phyloP scores from a whole-genome alignment of 257 asterid species.

The Anisodus acutangulus region DNA sequence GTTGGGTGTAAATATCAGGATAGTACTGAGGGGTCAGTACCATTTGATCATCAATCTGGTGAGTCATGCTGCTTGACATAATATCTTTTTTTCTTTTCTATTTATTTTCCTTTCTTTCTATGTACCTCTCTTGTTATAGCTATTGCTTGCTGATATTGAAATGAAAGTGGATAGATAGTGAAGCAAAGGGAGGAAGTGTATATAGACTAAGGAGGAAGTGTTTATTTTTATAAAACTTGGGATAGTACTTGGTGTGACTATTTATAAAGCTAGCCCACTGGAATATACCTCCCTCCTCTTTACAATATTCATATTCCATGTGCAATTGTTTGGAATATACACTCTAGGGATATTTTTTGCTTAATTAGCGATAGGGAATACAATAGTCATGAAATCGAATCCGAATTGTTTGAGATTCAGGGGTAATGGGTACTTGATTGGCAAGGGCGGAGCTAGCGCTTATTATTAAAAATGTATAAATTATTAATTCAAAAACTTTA shows the following conservation, averaged over 20 bases:
- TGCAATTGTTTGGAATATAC: neutral
- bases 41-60: conserved; percentile 50
- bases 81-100: neutral
- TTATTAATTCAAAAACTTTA: no score
- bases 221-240: neutral
- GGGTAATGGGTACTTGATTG: neutral
- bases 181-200: neutral
- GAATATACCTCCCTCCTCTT: neutral
- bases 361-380: neutral
- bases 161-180: neutral
- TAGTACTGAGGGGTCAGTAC: conserved; percentile 54
- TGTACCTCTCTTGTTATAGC: neutral
- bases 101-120: neutral
- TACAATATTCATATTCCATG: conserved; percentile 1
- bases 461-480: no score
- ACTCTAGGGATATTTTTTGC: neutral
- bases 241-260: neutral
- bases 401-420: neutral
- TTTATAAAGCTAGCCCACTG: neutral
- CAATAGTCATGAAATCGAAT: neutral
- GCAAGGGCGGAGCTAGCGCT: no score
- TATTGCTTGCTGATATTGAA: neutral
- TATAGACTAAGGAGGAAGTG: neutral
- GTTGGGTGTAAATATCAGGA: conserved; percentile 41
- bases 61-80: conserved; percentile 35